Evolutionary conservation across 148 eudicot genomes (phyloP).

Genomic region (Polygonum aviculare): DNA sequence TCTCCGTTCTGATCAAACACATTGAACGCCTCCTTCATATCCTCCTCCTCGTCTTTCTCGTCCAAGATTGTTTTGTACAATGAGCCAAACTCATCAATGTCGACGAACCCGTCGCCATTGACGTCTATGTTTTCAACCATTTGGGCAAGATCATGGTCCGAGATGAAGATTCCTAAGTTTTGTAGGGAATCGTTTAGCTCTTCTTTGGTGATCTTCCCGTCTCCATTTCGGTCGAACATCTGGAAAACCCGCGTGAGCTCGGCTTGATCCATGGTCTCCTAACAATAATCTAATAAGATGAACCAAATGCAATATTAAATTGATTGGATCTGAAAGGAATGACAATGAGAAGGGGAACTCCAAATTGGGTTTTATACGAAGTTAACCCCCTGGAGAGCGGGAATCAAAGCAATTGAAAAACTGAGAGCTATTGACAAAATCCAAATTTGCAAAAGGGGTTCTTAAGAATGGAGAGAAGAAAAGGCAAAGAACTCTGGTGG

Average conservation of each 20-base stretch:
- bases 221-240: slow-evolving; percentile 74
- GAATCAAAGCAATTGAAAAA: background rate
- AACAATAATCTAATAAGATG: background rate
- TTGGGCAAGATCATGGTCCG: slow-evolving; percentile 52
- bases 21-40: slow-evolving; percentile 83
- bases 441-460: background rate
- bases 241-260: slow-evolving; percentile 65
- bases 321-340: background rate
- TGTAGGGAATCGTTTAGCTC: slow-evolving; percentile 58
- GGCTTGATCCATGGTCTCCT: slow-evolving; percentile 36
- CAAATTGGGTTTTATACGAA: background rate
- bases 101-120: slow-evolving; percentile 64
- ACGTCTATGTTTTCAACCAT: slow-evolving; percentile 69
- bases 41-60: slow-evolving; percentile 74
- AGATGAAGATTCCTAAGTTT: slow-evolving; percentile 56
- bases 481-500: background rate
- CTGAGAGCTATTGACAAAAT: background rate
- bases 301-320: background rate
- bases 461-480: background rate
- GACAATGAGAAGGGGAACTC: background rate
- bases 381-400: background rate
- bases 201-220: slow-evolving; percentile 51
- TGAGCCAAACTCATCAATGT: slow-evolving; percentile 62
- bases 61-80: slow-evolving; percentile 60
- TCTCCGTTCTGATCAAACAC: slow-evolving; percentile 90